A percentile compares a stretch with the other conserved stretches of the same genome.
These are phyloP conservation scores for Psidium friedrichsthalianum DNA, from an alignment of 345 rosid species.

Conservation along the genomic window DNA sequence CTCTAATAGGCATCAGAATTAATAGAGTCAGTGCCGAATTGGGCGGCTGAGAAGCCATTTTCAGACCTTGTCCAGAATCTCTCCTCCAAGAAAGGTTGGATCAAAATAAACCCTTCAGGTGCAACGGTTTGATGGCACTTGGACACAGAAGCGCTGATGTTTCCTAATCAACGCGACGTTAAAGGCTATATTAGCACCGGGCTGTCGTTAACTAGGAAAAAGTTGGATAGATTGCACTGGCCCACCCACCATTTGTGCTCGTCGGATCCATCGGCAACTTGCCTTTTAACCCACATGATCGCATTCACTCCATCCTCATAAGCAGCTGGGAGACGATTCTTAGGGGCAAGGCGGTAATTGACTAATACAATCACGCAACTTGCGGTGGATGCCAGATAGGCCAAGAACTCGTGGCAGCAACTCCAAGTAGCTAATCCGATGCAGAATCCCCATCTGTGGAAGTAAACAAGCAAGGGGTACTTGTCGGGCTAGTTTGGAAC, in stretches of 20 bases:
- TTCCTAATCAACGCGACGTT: constrained; percentile 28
- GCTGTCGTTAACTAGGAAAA: constrained; percentile 56
- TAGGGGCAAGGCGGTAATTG: constrained; percentile 53
- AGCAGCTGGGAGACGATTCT: constrained; percentile 51
- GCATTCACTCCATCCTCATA: constrained; percentile 51
- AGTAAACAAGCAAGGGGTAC: constrained; percentile 44
- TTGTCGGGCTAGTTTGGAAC: constrained; percentile 22
- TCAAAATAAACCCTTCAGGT: constrained; percentile 36
- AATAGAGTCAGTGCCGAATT: constrained; percentile 38
- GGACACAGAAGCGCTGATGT: background rate
- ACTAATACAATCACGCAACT: constrained; percentile 38
- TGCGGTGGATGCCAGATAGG: constrained; percentile 26
- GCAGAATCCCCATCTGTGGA: constrained; percentile 70
- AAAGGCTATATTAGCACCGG: constrained; percentile 60
- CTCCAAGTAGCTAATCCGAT: constrained; percentile 55
- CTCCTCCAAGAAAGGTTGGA: constrained; percentile 64
- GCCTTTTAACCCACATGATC: constrained; percentile 33
- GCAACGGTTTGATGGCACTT: background rate
- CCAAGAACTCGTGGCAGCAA: constrained; percentile 52
- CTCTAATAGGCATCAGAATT: constrained; percentile 73
- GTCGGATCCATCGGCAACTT: background rate
- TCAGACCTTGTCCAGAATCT: constrained; percentile 49
- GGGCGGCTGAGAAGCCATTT: constrained; percentile 25
- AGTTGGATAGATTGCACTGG: constrained; percentile 16
- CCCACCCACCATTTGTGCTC: constrained; percentile 15